phyloP scores from a whole-genome alignment of 1,284 basidiomycete species.

The Rhodofomes roseus region DNA sequence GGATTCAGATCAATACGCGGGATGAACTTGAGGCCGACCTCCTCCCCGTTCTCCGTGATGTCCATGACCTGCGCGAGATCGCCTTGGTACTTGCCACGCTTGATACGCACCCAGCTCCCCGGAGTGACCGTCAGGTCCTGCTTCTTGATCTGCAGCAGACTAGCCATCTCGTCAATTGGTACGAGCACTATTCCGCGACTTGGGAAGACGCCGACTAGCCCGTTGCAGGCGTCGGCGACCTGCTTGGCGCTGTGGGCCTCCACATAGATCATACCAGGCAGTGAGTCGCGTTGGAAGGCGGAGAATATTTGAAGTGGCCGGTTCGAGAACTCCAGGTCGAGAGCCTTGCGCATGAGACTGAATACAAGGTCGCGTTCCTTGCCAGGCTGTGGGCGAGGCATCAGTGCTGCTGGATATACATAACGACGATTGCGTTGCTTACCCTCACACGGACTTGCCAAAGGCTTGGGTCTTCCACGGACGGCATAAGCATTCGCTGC shows the following conservation, averaged over 20 bases:
- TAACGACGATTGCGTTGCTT: constrained; percentile 15
- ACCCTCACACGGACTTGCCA: constrained; percentile 97
- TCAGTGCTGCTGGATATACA: not conserved
- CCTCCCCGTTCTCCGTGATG: constrained; percentile 90
- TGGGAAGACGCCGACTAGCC: constrained; percentile 90
- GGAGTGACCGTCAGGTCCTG: constrained; percentile 83
- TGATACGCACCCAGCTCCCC: constrained; percentile 94
- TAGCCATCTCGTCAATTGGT: constrained; percentile 98
- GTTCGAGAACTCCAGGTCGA: constrained; percentile 75
- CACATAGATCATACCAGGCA: constrained; percentile 94
- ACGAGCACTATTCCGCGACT: constrained; percentile 82
- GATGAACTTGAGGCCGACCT: constrained; percentile 90
- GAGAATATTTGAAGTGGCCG: constrained; percentile 84
- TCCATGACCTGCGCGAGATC: constrained; percentile 97
- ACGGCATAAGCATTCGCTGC: constrained; percentile 95
- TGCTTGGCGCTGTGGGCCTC: constrained; percentile 89
- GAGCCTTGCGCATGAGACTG: constrained; percentile 90
- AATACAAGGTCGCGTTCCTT: constrained; percentile 92
- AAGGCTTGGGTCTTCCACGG: constrained; percentile 91
- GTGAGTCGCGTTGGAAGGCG: constrained; percentile 93
- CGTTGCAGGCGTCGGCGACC: constrained; percentile 82
- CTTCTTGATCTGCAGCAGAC: constrained; percentile 93
- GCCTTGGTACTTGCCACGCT: constrained; percentile 90
- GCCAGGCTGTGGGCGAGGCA: constrained; percentile 56
- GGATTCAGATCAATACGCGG: constrained; percentile 97